These are phyloP conservation scores for Daldinia grandis DNA, from an alignment of 495 filamentous ascomycete genomes.

Conservation along the genomic window DNA sequence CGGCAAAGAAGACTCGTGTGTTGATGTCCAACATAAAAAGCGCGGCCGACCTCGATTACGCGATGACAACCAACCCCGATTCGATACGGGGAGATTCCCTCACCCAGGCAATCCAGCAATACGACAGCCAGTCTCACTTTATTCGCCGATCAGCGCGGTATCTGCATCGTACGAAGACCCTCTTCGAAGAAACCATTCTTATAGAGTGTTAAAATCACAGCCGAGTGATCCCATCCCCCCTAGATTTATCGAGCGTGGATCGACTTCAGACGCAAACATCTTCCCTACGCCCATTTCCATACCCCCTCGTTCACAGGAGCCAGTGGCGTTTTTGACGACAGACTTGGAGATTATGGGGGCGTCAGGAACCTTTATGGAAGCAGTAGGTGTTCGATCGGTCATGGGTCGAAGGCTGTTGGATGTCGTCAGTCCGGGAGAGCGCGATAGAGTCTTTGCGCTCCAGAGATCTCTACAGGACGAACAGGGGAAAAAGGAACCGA, in stretches of 20 bases:
- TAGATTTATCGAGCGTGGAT: slow-evolving; percentile 57
- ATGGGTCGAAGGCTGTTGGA: slow-evolving; percentile 57
- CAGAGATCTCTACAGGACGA: slow-evolving; percentile 59
- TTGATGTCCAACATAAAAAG: slow-evolving; percentile 97
- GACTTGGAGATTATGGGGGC: slow-evolving; percentile 64
- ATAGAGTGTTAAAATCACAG: slow-evolving; percentile 69
- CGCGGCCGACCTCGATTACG: slow-evolving; percentile 89
- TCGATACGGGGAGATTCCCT: slow-evolving; percentile 58
- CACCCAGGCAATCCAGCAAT: slow-evolving; percentile 52
- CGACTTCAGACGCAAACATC: slow-evolving; percentile 55
- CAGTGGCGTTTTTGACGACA: slow-evolving; percentile 64
- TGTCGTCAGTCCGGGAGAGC: slow-evolving; percentile 57
- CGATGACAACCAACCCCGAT: slow-evolving; percentile 73
- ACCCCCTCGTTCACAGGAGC: slow-evolving; percentile 49
- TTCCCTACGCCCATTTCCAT: slow-evolving; percentile 57
- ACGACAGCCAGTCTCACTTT: slow-evolving; percentile 56
- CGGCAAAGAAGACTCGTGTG: slow-evolving; percentile 81
- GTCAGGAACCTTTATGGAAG: slow-evolving; percentile 60
- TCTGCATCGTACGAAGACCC: slow-evolving; percentile 53
- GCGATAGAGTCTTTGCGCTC: slow-evolving; percentile 58
- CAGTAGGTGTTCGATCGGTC: slow-evolving; percentile 55
- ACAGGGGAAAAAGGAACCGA: slow-evolving; percentile 59
- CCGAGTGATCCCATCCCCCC: slow-evolving; percentile 55
- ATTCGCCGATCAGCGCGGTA: slow-evolving; percentile 46
- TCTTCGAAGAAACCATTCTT: slow-evolving; percentile 59